Conservation (phyloP, 345 rosid genomes). For the Salix dunnii region DNA sequence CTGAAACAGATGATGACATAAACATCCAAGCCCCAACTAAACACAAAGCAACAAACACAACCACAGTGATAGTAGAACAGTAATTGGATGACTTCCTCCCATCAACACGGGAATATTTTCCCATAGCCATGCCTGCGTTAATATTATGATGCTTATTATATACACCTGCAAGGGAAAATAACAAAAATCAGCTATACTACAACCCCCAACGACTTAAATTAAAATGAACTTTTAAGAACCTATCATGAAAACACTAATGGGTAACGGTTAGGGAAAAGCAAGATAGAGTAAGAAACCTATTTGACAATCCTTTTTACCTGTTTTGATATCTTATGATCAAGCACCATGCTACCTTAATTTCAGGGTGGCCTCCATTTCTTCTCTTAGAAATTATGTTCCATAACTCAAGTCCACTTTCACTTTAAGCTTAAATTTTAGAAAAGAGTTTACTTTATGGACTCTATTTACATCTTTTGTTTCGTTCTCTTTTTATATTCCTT, state of each 20-base stretch:
- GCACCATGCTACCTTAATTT: background rate
- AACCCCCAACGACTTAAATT: background rate
- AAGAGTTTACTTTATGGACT: background rate
- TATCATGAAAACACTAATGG: background rate
- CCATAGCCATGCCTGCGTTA: slow-evolving; percentile 51
- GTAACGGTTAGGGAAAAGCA: background rate
- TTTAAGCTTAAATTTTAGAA: background rate
- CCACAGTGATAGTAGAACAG: slow-evolving; percentile 74
- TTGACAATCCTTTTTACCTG: background rate
- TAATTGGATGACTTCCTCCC: slow-evolving; percentile 59
- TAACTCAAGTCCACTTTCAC: background rate
- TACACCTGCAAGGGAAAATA: slow-evolving; percentile 1
- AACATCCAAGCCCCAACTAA: slow-evolving; percentile 96
- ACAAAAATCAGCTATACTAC: background rate
- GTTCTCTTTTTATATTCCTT: background rate
- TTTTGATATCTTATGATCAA: background rate
- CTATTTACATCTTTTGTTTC: background rate
- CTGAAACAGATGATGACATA: slow-evolving; percentile 75
- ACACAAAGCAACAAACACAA: slow-evolving; percentile 82
- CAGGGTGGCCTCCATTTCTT: background rate
- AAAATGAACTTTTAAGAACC: background rate
- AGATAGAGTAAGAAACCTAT: background rate
- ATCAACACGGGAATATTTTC: slow-evolving; percentile 71
- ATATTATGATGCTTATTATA: background rate
- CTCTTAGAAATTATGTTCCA: background rate